Evolutionary conservation across 2,329 filamentous ascomycete genomes (phyloP).

Genomic region (Stagonosporopsis vannaccii): DNA sequence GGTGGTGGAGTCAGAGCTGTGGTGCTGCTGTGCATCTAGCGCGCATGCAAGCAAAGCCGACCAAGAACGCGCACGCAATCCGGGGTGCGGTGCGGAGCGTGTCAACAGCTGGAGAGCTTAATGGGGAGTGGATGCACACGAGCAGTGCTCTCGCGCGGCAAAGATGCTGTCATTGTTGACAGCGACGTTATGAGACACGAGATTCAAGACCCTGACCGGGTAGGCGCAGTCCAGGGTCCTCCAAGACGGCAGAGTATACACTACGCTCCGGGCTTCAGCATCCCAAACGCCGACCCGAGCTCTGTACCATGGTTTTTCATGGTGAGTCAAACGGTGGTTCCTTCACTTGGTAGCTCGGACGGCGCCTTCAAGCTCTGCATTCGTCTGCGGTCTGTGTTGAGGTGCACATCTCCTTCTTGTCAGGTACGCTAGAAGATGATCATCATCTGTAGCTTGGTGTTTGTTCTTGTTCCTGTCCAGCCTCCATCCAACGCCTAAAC

Average conservation of each 20-base stretch:
- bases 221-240: constrained; percentile 12
- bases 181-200: neutral
- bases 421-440: neutral
- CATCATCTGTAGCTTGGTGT: constrained; percentile 1
- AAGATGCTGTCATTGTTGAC: neutral
- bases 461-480: neutral
- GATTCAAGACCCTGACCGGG: constrained; percentile 6
- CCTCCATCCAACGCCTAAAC: neutral
- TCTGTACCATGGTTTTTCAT: neutral
- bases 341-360: neutral
- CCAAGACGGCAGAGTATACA: constrained; percentile 6
- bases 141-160: neutral
- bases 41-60: neutral
- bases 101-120: neutral
- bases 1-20: neutral
- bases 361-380: neutral
- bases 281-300: constrained; percentile 2
- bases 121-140: constrained; percentile 1
- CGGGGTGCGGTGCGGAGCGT: constrained; percentile 7
- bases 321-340: neutral
- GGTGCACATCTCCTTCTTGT: neutral
- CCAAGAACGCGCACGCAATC: neutral
- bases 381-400: neutral
- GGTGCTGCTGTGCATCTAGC: constrained; percentile 5
- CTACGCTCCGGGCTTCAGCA: neutral